Evolutionary conservation across 208 protist genomes (phyloP).

Genomic region (Leishmania arabica): DNA sequence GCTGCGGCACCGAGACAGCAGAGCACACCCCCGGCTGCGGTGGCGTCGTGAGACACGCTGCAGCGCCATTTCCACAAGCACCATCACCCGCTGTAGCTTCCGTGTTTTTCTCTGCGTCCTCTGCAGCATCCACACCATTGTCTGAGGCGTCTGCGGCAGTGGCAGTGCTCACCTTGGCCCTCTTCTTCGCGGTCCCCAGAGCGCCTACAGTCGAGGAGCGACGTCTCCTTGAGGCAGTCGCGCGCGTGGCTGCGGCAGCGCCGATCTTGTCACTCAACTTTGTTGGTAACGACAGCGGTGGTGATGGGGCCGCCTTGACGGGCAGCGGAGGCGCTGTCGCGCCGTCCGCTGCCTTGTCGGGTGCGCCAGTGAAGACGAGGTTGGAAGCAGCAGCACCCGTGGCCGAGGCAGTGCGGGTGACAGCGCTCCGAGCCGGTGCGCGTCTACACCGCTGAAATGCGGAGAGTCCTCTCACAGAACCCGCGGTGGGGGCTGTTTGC

Average conservation of each 20-base stretch:
- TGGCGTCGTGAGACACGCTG: neutral
- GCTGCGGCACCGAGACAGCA: neutral
- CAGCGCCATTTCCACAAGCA: neutral
- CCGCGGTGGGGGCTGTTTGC: neutral
- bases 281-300: neutral
- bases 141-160: neutral
- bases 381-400: neutral
- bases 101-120: neutral
- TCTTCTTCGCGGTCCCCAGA: neutral
- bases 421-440: constrained; percentile 1
- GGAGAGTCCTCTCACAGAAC: neutral
- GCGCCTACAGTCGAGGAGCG: neutral
- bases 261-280: neutral
- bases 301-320: neutral
- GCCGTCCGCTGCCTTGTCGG: neutral
- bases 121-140: neutral
- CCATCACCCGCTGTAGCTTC: neutral
- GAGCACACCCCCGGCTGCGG: neutral
- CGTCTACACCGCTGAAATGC: neutral
- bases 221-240: neutral
- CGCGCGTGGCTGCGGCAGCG: neutral
- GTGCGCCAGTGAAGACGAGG: neutral
- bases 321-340: neutral
- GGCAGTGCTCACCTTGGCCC: neutral
- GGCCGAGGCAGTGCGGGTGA: neutral